These are phyloP conservation scores for Solanum bukasovii DNA, from an alignment of 257 asterid genomes.

Conservation along the genomic window DNA sequence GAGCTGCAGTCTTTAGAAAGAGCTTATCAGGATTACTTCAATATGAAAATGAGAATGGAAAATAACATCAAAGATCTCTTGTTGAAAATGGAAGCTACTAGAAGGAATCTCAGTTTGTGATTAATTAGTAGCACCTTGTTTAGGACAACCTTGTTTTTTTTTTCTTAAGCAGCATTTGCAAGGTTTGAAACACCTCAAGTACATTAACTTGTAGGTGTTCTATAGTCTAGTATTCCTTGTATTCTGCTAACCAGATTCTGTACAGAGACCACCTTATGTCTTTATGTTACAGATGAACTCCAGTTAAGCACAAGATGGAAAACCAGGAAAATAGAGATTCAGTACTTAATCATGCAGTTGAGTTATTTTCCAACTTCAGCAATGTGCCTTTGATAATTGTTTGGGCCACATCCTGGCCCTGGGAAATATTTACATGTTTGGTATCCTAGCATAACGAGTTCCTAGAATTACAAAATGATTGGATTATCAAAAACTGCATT, in stretches of 20 bases:
- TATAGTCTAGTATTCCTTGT: background rate
- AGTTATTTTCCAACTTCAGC: background rate
- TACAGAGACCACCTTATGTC: conserved; percentile 14
- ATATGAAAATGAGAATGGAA: conserved; percentile 90
- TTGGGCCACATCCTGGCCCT: no score
- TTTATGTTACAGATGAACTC: background rate
- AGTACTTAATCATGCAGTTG: background rate
- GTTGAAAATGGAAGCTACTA: conserved; percentile 80
- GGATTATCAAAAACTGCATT: no score
- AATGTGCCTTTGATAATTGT: background rate
- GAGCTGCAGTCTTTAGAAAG: conserved; percentile 67
- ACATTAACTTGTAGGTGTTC: conserved; percentile 16
- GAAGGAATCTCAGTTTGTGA: conserved; percentile 59
- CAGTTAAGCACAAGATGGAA: background rate
- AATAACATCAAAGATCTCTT: conserved; percentile 74
- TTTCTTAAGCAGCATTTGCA: background rate
- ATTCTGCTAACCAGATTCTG: conserved; percentile 30
- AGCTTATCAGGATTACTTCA: conserved; percentile 67
- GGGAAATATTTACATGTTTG: no score
- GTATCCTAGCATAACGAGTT: no score
- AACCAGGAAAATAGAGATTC: background rate
- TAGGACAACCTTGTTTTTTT: background rate
- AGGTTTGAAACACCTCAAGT: background rate
- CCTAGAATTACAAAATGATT: no score
- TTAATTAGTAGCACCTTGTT: background rate